Evolutionary conservation across 2,329 filamentous ascomycete species (phyloP), one percentile per base, ranked within the genome.

Genomic region (Verticillium nonalfalfae): DNA sequence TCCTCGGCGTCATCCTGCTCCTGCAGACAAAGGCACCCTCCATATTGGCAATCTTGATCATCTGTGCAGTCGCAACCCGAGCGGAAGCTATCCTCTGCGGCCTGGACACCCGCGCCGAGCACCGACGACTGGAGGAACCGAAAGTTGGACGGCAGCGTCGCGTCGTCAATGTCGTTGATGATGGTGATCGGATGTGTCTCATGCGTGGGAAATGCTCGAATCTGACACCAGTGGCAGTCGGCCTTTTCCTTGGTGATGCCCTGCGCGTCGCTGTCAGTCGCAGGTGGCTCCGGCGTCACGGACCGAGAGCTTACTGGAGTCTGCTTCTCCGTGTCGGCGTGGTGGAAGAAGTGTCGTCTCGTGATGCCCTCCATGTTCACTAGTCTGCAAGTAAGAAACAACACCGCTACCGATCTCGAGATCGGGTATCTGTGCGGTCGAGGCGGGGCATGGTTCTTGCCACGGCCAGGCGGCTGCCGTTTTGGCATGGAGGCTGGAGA

Each of bases 1-100:
- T 79, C 78, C 31, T 80, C 80, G 34, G 84, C 80, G 0, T 80
- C 76, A 0, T 84, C 80, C 0, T 85, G 80, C 10, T 87, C 83
- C 31, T 84, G 87, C n/a, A 93, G 80, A 65, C 91, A 95, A 10
- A 81, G 78, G 70, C 91, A 96, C 31, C 75, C 78, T 40, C 77
- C 79, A 67, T 87, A 90, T 70, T 90, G 86, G 70, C 91, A 93
- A 3, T 85, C 82, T 68, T 82, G 79, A 58, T 85, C 79, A 1
- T 83, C 75, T 1, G 69, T 72, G 68, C 91, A 96, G 56, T 82
- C 75, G 70, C 91, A 96, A 2, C 91, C 91, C 60, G 80, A 81
- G 64, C 86, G 83, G 60, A 91, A 90, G 34, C 81, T 88, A 57
- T 78, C 76, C 63, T 84, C 83, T 4, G 83, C 83, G 13, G 81